Conservation (phyloP, 176 grass and related monocot genomes). For the Carex myosuroides region DNA sequence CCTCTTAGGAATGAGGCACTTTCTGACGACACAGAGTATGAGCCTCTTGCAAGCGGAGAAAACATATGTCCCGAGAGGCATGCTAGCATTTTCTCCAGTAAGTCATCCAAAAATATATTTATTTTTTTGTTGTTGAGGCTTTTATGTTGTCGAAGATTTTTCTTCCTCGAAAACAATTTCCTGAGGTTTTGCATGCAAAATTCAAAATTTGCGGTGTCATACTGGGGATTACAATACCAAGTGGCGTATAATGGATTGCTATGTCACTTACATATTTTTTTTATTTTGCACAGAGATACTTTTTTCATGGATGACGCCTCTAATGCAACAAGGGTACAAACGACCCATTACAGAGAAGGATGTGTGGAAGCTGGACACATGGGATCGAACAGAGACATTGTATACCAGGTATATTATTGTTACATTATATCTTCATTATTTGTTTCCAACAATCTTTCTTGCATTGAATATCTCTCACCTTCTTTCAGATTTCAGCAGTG, state of each 20-base stretch:
- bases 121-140: slow-evolving; percentile 1
- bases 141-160: slow-evolving; percentile 4
- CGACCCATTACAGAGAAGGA: slow-evolving; percentile 79
- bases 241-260: not conserved
- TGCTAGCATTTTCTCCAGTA: slow-evolving; percentile 57
- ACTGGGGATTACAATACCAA: not conserved
- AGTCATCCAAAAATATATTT: slow-evolving; percentile 35
- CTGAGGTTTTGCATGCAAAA: not conserved
- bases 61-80: slow-evolving; percentile 86
- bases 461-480: not conserved
- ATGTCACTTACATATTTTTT: not conserved
- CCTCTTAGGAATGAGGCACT: slow-evolving; percentile 53
- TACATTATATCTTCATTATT: not conserved
- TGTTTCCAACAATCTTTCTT: not conserved
- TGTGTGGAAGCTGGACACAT: slow-evolving; percentile 94
- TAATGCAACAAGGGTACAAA: slow-evolving; percentile 91
- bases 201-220: not conserved
- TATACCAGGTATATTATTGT: slow-evolving; percentile 64
- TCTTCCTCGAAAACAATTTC: not conserved
- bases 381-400: slow-evolving; percentile 92
- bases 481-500: slow-evolving; percentile 71
- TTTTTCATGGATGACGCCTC: slow-evolving; percentile 97
- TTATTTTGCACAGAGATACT: slow-evolving; percentile 53
- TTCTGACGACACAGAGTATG: slow-evolving; percentile 64
- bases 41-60: slow-evolving; percentile 66